Evolutionary conservation across 2,329 filamentous ascomycete species (phyloP).

Genomic region (Colletotrichum liaoningense): DNA sequence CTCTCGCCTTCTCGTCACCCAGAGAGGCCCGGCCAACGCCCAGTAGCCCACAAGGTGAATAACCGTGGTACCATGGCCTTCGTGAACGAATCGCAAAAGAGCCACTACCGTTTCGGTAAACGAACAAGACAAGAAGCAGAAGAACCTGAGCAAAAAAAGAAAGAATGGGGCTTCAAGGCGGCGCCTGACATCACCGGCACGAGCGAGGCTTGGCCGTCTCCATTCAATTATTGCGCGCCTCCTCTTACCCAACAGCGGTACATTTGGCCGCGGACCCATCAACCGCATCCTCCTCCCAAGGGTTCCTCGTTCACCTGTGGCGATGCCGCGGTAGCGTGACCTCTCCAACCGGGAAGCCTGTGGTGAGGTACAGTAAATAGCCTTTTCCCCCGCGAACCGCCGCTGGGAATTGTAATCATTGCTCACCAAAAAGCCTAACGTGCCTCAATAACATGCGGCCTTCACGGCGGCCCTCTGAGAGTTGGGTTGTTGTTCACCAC

Average conservation of each 20-base stretch:
- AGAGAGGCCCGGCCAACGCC: background rate
- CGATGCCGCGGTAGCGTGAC: background rate
- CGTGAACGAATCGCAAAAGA: slow-evolving; percentile 6
- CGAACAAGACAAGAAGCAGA: background rate
- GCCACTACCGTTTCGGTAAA: background rate
- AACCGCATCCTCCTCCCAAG: background rate
- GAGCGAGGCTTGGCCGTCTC: slow-evolving; percentile 15
- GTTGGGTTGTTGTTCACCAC: background rate
- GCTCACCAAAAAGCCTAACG: background rate
- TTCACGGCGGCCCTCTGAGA: no score
- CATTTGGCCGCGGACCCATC: background rate
- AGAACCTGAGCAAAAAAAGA: background rate
- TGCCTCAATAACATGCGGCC: background rate
- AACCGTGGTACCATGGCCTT: background rate
- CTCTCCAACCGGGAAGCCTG: background rate
- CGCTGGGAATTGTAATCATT: background rate
- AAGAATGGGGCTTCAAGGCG: background rate
- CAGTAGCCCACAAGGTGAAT: background rate
- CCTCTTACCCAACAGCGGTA: no score
- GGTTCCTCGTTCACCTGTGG: slow-evolving; percentile 26
- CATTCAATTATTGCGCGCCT: background rate
- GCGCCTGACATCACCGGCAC: slow-evolving; percentile 30
- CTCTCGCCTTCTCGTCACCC: background rate
- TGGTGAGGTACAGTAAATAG: no score
- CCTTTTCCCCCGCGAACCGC: background rate